Evolutionary conservation across 768 basidiomycete genomes (phyloP).

Genomic region (Lactarius hengduanensis): DNA sequence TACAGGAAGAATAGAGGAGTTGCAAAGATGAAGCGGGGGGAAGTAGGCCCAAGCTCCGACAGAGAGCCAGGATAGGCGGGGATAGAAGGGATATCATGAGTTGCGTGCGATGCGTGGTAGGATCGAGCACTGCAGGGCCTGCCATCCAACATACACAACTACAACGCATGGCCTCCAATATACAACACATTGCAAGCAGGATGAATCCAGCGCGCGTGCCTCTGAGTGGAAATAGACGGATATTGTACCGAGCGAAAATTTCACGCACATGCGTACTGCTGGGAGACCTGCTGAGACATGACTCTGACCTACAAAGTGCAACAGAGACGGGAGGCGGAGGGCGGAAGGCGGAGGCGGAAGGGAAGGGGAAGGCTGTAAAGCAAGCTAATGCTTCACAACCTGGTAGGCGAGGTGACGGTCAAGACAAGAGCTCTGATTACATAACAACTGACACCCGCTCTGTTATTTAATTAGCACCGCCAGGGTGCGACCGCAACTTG

Average conservation of each 20-base stretch:
- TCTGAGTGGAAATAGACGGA: neutral
- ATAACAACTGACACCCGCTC: neutral
- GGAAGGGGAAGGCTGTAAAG: slow-evolving; percentile 47
- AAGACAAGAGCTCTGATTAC: slow-evolving; percentile 3
- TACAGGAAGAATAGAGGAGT: slow-evolving; percentile 24
- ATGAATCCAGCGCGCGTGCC: neutral
- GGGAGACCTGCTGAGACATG: slow-evolving; percentile 74
- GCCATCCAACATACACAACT: neutral
- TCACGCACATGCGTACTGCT: slow-evolving; percentile 82
- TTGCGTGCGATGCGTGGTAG: neutral
- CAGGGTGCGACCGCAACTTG: neutral
- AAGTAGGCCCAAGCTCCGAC: neutral
- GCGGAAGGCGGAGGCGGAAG: slow-evolving; percentile 25
- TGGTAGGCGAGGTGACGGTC: neutral
- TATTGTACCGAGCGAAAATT: neutral
- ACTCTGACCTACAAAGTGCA: slow-evolving; percentile 27
- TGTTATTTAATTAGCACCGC: neutral
- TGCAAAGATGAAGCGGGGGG: neutral
- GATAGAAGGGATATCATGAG: neutral
- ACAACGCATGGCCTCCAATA: neutral
- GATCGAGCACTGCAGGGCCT: neutral
- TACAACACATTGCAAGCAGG: slow-evolving; percentile 1
- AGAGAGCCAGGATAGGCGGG: neutral
- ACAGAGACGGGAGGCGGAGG: slow-evolving; percentile 14
- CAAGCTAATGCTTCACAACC: slow-evolving; percentile 76